These are phyloP conservation scores for Tricholoma sp. DNA, from an alignment of 768 basidiomycete genomes.

Conservation along the genomic window DNA sequence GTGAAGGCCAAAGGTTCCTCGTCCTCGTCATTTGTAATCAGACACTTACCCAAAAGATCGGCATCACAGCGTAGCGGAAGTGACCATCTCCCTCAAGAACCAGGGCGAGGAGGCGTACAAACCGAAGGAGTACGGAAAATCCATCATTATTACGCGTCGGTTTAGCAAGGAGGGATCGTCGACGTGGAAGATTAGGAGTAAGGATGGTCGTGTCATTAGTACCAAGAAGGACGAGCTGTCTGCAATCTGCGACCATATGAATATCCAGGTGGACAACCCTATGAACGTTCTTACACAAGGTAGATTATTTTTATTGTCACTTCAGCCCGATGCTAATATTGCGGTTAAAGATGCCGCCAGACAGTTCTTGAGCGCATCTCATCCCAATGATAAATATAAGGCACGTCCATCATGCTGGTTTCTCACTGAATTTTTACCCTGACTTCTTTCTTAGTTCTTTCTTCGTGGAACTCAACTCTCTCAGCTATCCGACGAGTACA, in stretches of 20 bases:
- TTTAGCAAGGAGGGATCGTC: conserved; percentile 75
- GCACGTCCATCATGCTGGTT: conserved; percentile 32
- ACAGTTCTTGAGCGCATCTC: conserved; percentile 82
- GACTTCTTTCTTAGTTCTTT: conserved; percentile 65
- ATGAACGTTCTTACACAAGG: conserved; percentile 93
- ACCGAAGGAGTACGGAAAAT: conserved; percentile 78
- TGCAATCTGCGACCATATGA: conserved; percentile 91
- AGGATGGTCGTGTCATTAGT: conserved; percentile 60
- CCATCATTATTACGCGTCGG: conserved; percentile 77
- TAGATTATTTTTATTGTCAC: conserved; percentile 13
- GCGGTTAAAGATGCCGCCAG: conserved; percentile 53
- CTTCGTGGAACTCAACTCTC: conserved; percentile 87
- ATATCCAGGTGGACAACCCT: conserved; percentile 94
- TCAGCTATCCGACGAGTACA: conserved; percentile 86
- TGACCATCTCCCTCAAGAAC: conserved; percentile 83
- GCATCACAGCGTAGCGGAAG: conserved; percentile 54
- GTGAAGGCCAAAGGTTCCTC: conserved; percentile 73
- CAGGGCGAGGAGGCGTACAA: conserved; percentile 87
- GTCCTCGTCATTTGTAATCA: not conserved
- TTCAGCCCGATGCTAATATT: conserved; percentile 1
- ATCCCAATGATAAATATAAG: conserved; percentile 84
- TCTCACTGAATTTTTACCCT: not conserved
- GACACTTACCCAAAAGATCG: not conserved
- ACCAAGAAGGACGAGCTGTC: conserved; percentile 81
- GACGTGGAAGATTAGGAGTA: conserved; percentile 78